Percentiles rank a stretch among this genome's conserved stretches.
phyloP scores from a whole-genome alignment of 768 basidiomycete genomes.

The Leucogyrophana mollusca region DNA sequence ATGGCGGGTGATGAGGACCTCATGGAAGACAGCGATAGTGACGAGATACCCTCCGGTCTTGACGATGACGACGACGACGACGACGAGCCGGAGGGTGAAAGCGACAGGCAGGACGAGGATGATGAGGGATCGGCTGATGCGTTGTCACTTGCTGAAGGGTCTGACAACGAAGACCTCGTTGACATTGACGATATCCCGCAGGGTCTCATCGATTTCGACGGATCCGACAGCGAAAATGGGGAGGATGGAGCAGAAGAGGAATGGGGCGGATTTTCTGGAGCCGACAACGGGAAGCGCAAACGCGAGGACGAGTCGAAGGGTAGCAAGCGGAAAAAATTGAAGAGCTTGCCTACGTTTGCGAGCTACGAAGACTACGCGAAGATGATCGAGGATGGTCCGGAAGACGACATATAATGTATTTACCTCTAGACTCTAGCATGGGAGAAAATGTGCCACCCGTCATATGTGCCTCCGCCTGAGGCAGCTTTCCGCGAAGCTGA shows the following conservation, averaged over 20 bases:
- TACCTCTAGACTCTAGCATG: too few relatives aligned
- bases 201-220: conserved; percentile 61
- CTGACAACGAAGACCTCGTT: conserved; percentile 72
- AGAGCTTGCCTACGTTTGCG: conserved; percentile 75
- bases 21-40: conserved; percentile 39
- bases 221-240: conserved; percentile 45
- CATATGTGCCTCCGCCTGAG: too few relatives aligned
- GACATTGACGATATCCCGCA: conserved; percentile 52
- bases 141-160: conserved; percentile 59
- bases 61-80: conserved; percentile 32
- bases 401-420: conserved; percentile 23
- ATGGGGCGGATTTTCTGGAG: conserved; percentile 51
- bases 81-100: conserved; percentile 32
- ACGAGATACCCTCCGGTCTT: conserved; percentile 22
- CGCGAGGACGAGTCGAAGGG: conserved; percentile 32
- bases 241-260: conserved; percentile 45
- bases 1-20: conserved; percentile 48
- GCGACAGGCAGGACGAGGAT: conserved; percentile 29
- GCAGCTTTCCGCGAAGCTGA: too few relatives aligned
- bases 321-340: conserved; percentile 65
- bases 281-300: conserved; percentile 45
- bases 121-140: conserved; percentile 42
- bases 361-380: conserved; percentile 84
- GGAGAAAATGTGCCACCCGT: too few relatives aligned
- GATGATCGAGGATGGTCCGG: conserved; percentile 69